Evolutionary conservation across 352 stramenopile species (phyloP), one percentile per base, ranked within the genome.

Genomic region (Globisporangium nagaii): DNA sequence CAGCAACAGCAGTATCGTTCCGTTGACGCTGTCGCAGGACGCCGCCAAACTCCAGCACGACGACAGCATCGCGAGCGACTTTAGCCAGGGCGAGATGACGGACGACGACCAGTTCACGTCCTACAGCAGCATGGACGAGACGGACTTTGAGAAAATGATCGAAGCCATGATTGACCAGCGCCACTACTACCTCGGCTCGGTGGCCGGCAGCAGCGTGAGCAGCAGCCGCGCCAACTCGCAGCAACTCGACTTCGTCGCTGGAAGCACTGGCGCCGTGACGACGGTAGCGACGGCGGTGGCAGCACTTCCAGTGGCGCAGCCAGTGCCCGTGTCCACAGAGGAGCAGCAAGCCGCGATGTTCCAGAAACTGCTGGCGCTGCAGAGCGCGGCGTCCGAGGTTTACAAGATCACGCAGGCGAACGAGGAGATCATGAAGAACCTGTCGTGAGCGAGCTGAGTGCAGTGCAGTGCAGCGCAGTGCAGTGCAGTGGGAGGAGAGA

Each of bases 401-500:
- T 79, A 71, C 50, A 46, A 56, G 46, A 73, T 73, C 20, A 70
- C 71, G 15, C 67, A 75, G 35, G 73, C 66, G 11, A 84, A 79
- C 53, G 66, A 77, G 40, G 56, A 71, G 58, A 67, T 79, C 49
- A 81, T 84, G 66, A 44, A 49, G 13, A n/a, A 60, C 12, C 19
- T 59, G 12, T 30, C 22, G 32, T 25, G n/a, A n/a, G n/a, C n/a
- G n/a, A n/a, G n/a, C n/a, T n/a, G n/a, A n/a, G n/a, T n/a, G n/a
- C n/a, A n/a, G n/a, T n/a, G n/a, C n/a, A n/a, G n/a, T n/a, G n/a
- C n/a, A n/a, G n/a, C n/a, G n/a, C n/a, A n/a, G n/a, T n/a, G n/a
- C n/a, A n/a, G n/a, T n/a, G n/a, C n/a, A n/a, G n/a, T n/a, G n/a
- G n/a, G n/a, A n/a, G n/a, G n/a, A n/a, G n/a, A n/a, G n/a, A n/a